These are phyloP conservation scores for Bullera alba DNA, from an alignment of 768 basidiomycete species.

Conservation along the genomic window DNA sequence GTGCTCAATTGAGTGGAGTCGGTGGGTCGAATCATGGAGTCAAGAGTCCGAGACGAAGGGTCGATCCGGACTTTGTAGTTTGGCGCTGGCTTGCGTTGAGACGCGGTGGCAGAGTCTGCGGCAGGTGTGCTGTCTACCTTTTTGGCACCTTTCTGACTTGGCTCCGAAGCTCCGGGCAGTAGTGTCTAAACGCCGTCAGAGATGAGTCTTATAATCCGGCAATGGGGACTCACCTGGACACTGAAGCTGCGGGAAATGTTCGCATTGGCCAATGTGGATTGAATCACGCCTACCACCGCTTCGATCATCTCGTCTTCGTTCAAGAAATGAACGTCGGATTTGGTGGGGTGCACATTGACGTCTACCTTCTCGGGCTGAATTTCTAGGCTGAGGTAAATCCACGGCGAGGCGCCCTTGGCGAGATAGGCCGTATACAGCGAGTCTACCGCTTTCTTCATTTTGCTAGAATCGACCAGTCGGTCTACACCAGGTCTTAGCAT, in stretches of 20 bases:
- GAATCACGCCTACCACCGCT: conserved; percentile 64
- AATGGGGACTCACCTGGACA: conserved; percentile 46
- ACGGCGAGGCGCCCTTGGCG: conserved; percentile 82
- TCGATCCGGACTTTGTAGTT: conserved; percentile 92
- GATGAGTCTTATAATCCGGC: background rate
- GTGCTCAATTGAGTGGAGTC: conserved; percentile 51
- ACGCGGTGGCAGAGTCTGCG: background rate
- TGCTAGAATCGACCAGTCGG: conserved; percentile 78
- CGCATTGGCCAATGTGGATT: conserved; percentile 54
- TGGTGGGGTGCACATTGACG: conserved; percentile 97
- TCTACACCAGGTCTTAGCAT: conserved; percentile 51
- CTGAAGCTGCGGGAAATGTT: conserved; percentile 48
- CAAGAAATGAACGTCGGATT: conserved; percentile 86
- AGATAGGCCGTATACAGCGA: conserved; percentile 73
- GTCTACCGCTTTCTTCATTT: conserved; percentile 82
- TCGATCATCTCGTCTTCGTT: conserved; percentile 82
- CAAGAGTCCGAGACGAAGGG: conserved; percentile 75
- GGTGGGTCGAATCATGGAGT: conserved; percentile 80
- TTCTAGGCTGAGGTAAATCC: conserved; percentile 82
- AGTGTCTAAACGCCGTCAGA: conserved; percentile 32
- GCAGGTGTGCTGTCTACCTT: background rate
- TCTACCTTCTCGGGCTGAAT: conserved; percentile 84
- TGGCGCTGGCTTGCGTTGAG: conserved; percentile 48
- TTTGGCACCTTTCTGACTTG: no score
- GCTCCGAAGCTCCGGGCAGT: conserved; percentile 31